A percentile compares a stretch with the other conserved stretches of the same genome.
Evolutionary conservation across 106 monocot genomes (phyloP).

Genomic region (Dendrobium catenatum): DNA sequence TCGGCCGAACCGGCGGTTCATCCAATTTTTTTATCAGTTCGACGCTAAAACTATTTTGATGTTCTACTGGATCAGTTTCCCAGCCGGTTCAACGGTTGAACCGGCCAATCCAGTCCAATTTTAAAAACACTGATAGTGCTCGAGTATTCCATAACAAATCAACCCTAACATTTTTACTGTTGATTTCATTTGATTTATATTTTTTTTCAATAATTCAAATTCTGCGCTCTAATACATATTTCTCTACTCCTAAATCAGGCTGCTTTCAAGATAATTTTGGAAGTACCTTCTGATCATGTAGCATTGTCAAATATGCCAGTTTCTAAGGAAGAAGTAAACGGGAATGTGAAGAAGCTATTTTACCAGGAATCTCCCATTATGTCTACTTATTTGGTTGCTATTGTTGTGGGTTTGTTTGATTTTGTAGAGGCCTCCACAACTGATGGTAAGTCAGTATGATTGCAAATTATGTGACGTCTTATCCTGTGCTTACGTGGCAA

Average conservation of each 20-base stretch:
- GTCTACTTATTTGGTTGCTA: slow-evolving; percentile 96
- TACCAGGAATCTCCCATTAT: slow-evolving; percentile 89
- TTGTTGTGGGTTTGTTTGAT: slow-evolving; percentile 91
- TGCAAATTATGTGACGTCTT: slow-evolving; percentile 3
- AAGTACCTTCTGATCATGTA: slow-evolving; percentile 75
- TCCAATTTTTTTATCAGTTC: no score
- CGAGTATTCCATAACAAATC: neutral
- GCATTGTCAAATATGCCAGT: slow-evolving; percentile 95
- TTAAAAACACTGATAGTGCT: no score
- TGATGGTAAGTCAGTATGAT: slow-evolving; percentile 47
- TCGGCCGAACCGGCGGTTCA: no score
- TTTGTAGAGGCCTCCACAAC: slow-evolving; percentile 56
- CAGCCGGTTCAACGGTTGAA: no score
- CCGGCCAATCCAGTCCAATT: no score
- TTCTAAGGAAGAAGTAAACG: slow-evolving; percentile 46
- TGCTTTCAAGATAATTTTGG: slow-evolving; percentile 77
- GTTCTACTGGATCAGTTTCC: no score
- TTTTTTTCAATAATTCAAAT: neutral
- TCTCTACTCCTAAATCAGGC: slow-evolving; percentile 38
- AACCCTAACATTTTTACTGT: neutral
- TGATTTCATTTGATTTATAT: neutral
- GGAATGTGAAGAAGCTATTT: slow-evolving; percentile 46
- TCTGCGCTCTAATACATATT: neutral
- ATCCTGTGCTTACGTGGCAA: neutral
- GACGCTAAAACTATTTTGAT: no score